Evolutionary conservation across 1,284 basidiomycete genomes (phyloP).

Genomic region (Sutorius eximius): DNA sequence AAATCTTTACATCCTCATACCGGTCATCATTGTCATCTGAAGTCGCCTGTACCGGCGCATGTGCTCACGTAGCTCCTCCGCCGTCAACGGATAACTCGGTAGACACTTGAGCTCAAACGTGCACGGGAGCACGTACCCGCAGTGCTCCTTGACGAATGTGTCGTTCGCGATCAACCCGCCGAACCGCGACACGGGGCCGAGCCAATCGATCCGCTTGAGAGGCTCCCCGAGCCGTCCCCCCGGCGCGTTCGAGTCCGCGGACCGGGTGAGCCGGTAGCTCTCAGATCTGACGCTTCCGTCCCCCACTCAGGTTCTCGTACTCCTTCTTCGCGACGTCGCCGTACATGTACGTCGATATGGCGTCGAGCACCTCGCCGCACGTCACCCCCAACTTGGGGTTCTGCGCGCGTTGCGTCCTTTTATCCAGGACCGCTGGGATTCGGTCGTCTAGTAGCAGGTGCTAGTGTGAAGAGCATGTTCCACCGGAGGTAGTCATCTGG

Average conservation of each 20-base stretch:
- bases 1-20: background rate
- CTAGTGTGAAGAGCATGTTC: slow-evolving; percentile 71
- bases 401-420: slow-evolving; percentile 54
- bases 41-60: slow-evolving; percentile 5
- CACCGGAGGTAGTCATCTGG: slow-evolving; percentile 59
- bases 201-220: slow-evolving; percentile 63
- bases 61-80: slow-evolving; percentile 51
- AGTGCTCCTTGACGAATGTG: slow-evolving; percentile 42
- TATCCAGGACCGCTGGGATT: slow-evolving; percentile 62
- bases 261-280: slow-evolving; percentile 64
- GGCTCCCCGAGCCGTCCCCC: slow-evolving; percentile 63
- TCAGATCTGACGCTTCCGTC: slow-evolving; percentile 43
- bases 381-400: slow-evolving; percentile 59
- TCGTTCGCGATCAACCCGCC: slow-evolving; percentile 57
- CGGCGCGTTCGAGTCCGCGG: slow-evolving; percentile 58
- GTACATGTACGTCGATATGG: slow-evolving; percentile 50
- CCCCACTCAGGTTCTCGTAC: slow-evolving; percentile 42
- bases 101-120: slow-evolving; percentile 59
- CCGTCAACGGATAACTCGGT: slow-evolving; percentile 46
- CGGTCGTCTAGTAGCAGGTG: slow-evolving; percentile 60
- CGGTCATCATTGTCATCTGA: slow-evolving; percentile 16
- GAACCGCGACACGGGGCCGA: slow-evolving; percentile 55
- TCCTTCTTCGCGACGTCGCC: slow-evolving; percentile 51
- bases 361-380: slow-evolving; percentile 70
- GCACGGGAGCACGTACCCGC: slow-evolving; percentile 53